Conservation (phyloP, 2,329 filamentous ascomycete genomes). For the Arthrobotrys pseudoclavata region DNA sequence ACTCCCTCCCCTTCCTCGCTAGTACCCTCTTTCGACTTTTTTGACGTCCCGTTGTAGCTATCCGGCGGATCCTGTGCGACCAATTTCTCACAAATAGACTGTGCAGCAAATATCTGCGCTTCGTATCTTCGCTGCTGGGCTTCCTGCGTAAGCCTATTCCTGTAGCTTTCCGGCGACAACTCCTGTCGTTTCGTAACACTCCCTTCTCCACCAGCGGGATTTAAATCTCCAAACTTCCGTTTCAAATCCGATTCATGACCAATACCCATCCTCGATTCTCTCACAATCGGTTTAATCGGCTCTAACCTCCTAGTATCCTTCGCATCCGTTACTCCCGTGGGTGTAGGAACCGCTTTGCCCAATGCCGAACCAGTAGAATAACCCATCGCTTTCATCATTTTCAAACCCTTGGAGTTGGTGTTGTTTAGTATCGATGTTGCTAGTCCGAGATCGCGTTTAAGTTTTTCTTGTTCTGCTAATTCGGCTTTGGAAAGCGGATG, state of each 20-base stretch:
- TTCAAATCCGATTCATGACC: slow-evolving; percentile 87
- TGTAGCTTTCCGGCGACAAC: slow-evolving; percentile 78
- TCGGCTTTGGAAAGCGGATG: slow-evolving; percentile 85
- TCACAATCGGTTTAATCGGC: slow-evolving; percentile 74
- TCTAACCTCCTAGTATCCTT: slow-evolving; percentile 65
- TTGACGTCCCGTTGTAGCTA: slow-evolving; percentile 60
- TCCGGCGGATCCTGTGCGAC: slow-evolving; percentile 70
- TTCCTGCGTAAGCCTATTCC: slow-evolving; percentile 79
- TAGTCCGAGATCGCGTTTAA: slow-evolving; percentile 80
- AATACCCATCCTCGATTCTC: slow-evolving; percentile 85
- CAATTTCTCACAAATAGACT: slow-evolving; percentile 84
- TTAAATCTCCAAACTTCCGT: slow-evolving; percentile 77
- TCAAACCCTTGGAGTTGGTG: slow-evolving; percentile 78
- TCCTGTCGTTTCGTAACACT: slow-evolving; percentile 73
- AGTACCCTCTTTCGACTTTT: slow-evolving; percentile 61
- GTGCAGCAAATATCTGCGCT: slow-evolving; percentile 79
- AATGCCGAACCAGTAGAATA: slow-evolving; percentile 82
- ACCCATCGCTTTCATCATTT: slow-evolving; percentile 97
- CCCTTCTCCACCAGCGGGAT: slow-evolving; percentile 66
- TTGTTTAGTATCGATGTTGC: slow-evolving; percentile 78
- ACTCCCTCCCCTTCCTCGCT: slow-evolving; percentile 58
- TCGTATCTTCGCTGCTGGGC: slow-evolving; percentile 78
- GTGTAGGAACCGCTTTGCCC: slow-evolving; percentile 71
- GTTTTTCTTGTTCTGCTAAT: slow-evolving; percentile 79
- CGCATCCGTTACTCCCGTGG: slow-evolving; percentile 67